Conservation (phyloP, 192 early-diverging fungal genomes). For the Phycomyces nitens region DNA sequence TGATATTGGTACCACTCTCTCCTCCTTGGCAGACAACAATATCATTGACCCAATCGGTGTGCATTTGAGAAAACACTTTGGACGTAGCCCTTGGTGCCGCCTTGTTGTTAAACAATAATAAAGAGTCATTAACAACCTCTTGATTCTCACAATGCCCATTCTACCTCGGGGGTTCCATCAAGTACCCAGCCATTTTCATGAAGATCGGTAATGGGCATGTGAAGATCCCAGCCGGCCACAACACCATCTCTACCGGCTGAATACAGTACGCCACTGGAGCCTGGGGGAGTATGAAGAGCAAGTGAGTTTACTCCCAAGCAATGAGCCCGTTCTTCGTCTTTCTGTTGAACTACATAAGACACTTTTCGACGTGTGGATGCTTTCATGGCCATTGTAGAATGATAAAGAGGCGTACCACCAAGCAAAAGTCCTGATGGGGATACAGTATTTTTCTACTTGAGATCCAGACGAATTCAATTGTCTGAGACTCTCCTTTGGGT, state of each 20-base stretch:
- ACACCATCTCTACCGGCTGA: slow-evolving; percentile 87
- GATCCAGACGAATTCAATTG: too few species aligned
- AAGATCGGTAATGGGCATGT: slow-evolving; percentile 37
- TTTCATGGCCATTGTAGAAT: slow-evolving; percentile 11
- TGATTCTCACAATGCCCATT: not conserved
- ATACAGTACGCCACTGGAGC: slow-evolving; percentile 68
- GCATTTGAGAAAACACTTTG: slow-evolving; percentile 68
- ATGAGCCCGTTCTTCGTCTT: slow-evolving; percentile 60
- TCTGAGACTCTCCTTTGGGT: too few species aligned
- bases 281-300: slow-evolving; percentile 55
- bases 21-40: slow-evolving; percentile 69
- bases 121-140: too few species aligned
- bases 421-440: too few species aligned
- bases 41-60: slow-evolving; percentile 98
- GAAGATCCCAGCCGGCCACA: slow-evolving; percentile 83
- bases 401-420: not conserved
- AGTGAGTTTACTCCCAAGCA: slow-evolving; percentile 85
- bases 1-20: slow-evolving; percentile 48
- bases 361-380: slow-evolving; percentile 41
- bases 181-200: not conserved
- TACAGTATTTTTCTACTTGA: too few species aligned
- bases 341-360: slow-evolving; percentile 57
- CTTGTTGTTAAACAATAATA: not conserved
- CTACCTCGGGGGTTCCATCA: slow-evolving; percentile 5
- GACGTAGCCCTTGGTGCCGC: slow-evolving; percentile 54